phyloP scores from a whole-genome alignment of 1,284 basidiomycete species.

The Ustilago cynodontis region DNA sequence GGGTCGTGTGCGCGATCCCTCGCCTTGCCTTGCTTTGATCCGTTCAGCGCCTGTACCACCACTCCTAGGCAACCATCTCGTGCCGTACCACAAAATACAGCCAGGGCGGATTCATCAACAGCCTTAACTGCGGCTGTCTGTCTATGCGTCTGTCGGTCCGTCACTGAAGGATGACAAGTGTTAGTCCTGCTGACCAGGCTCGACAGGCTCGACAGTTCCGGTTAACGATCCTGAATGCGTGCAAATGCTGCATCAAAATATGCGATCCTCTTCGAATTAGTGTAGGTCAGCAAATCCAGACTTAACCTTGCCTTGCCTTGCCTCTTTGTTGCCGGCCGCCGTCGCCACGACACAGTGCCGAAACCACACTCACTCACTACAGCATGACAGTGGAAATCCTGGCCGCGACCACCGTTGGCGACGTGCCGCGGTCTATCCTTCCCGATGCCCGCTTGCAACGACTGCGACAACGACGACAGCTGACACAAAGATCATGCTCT shows the following conservation, averaged over 20 bases:
- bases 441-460: background rate
- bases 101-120: too few species aligned
- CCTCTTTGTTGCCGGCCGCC: background rate
- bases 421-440: conserved; percentile 1
- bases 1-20: background rate
- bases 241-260: too few species aligned
- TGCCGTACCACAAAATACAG: too few species aligned
- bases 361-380: background rate
- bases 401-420: conserved; percentile 2
- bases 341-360: background rate
- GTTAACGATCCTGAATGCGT: too few species aligned
- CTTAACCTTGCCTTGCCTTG: too few species aligned
- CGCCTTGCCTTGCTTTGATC: conserved; percentile 3
- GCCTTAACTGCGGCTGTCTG: too few species aligned
- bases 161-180: too few species aligned
- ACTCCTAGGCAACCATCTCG: too few species aligned
- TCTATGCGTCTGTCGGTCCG: too few species aligned
- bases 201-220: too few species aligned
- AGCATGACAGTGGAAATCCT: background rate
- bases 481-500: background rate
- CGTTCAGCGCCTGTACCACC: background rate
- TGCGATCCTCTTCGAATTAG: background rate
- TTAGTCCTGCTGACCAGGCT: too few species aligned
- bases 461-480: background rate
- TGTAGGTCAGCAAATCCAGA: too few species aligned